Percentiles rank a stretch among this genome's conserved stretches.
phyloP scores from a whole-genome alignment of 1,284 basidiomycete species.

The Testicularia cyperi region DNA sequence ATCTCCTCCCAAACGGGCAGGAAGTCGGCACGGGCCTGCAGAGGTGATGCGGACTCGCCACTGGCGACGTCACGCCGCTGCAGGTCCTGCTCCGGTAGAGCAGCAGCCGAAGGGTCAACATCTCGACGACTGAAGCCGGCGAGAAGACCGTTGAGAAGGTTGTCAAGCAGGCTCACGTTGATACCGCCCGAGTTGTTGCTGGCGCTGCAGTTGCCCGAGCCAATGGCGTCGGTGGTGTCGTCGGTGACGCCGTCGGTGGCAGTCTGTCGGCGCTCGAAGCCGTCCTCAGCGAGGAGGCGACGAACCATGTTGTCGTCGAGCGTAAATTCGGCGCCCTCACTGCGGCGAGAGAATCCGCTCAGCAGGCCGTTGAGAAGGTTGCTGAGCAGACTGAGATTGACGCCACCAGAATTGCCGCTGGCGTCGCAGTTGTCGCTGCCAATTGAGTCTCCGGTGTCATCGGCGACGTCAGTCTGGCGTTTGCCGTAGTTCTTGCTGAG shows the following conservation, averaged over 20 bases:
- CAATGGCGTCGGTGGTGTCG: conserved; percentile 2
- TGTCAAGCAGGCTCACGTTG: conserved; percentile 41
- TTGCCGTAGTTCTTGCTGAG: conserved; percentile 31
- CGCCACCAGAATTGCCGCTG: conserved; percentile 28
- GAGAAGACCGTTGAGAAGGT: conserved; percentile 40
- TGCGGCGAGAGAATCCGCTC: conserved; percentile 15
- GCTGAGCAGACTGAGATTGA: conserved; percentile 43
- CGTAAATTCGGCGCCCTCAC: conserved; percentile 9
- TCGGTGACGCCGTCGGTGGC: conserved; percentile 6
- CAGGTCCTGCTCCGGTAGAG: too few species aligned
- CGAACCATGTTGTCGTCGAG: not conserved
- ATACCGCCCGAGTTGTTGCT: conserved; percentile 36
- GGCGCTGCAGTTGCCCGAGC: conserved; percentile 24
- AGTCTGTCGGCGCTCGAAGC: too few species aligned
- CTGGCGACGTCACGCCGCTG: too few species aligned
- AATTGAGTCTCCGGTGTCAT: not conserved
- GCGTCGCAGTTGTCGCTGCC: conserved; percentile 30
- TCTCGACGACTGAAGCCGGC: conserved; percentile 21
- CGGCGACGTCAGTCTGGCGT: conserved; percentile 7
- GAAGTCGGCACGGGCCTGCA: conserved; percentile 36
- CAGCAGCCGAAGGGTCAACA: too few species aligned
- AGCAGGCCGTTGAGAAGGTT: conserved; percentile 44
- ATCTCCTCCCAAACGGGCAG: conserved; percentile 41
- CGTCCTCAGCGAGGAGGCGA: not conserved
- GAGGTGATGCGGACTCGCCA: conserved; percentile 5